These are phyloP conservation scores for Cordyceps tenuipes DNA, from an alignment of 2,329 filamentous ascomycete genomes.

Conservation along the genomic window DNA sequence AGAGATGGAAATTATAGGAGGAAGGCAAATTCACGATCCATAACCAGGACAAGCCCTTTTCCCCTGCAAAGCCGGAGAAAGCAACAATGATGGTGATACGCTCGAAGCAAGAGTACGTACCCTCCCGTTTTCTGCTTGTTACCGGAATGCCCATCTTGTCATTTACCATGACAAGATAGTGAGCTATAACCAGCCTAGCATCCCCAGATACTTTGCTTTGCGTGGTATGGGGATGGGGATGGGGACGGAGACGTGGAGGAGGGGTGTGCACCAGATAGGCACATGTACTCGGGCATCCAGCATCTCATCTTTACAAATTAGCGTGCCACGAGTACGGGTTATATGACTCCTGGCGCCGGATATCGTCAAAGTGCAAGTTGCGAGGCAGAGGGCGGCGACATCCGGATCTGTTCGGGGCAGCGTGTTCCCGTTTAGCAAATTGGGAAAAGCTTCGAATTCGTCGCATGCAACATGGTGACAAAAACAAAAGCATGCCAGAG, in stretches of 20 bases:
- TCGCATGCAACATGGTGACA: neutral
- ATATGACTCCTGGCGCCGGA: neutral
- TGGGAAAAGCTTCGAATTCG: neutral
- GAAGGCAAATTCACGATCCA: neutral
- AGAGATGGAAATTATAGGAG: neutral
- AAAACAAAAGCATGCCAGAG: neutral
- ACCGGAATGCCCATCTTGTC: neutral
- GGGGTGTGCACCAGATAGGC: neutral
- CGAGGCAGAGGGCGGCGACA: neutral
- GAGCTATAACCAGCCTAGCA: neutral
- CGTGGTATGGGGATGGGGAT: neutral
- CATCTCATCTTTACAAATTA: neutral
- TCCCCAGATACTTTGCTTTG: slow-evolving; percentile 2
- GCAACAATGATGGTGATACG: neutral
- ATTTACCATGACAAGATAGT: neutral
- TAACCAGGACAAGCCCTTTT: too few species aligned
- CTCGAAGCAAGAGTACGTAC: neutral
- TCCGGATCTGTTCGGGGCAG: neutral
- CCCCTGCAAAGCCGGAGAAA: too few species aligned
- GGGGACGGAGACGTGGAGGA: neutral
- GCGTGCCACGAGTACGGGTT: neutral
- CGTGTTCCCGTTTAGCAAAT: neutral
- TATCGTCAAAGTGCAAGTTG: neutral
- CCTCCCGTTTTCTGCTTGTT: neutral
- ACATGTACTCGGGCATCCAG: neutral